Evolutionary conservation across 73 alveolate species (phyloP).

Genomic region (Stentor coeruleus): DNA sequence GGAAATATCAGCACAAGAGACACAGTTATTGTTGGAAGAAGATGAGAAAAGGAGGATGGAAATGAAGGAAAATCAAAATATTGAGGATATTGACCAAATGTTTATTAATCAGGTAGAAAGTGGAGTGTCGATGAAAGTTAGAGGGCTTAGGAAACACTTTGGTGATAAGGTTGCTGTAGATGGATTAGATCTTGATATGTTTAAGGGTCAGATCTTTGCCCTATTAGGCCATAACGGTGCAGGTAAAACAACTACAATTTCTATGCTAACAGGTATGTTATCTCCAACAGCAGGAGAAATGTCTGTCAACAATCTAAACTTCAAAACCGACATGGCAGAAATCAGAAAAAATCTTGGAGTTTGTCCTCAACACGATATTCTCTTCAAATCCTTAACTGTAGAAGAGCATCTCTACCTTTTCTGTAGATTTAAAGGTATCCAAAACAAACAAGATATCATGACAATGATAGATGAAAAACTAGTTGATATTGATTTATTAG

Average conservation of each 20-base stretch:
- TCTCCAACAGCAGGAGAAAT: slow-evolving; percentile 64
- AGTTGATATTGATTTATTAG: slow-evolving; percentile 50
- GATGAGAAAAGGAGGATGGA: slow-evolving; percentile 29
- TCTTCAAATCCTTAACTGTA: slow-evolving; percentile 74
- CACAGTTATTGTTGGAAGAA: slow-evolving; percentile 35
- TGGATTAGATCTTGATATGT: slow-evolving; percentile 75
- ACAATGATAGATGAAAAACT: slow-evolving; percentile 41
- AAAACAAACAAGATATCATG: slow-evolving; percentile 2
- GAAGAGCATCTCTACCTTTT: slow-evolving; percentile 71
- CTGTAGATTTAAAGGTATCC: slow-evolving; percentile 60
- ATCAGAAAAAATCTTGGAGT: slow-evolving; percentile 89
- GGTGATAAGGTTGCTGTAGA: slow-evolving; percentile 86
- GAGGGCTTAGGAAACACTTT: slow-evolving; percentile 40
- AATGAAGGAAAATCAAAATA: slow-evolving; percentile 34
- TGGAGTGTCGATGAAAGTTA: slow-evolving; percentile 27
- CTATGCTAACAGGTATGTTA: slow-evolving; percentile 78
- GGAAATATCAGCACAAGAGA: slow-evolving; percentile 36
- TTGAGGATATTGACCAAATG: slow-evolving; percentile 36
- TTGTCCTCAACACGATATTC: slow-evolving; percentile 95
- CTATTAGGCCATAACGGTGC: slow-evolving; percentile 98
- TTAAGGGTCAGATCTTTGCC: slow-evolving; percentile 88
- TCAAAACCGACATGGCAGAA: slow-evolving; percentile 58
- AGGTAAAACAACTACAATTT: slow-evolving; percentile 91
- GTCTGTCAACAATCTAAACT: slow-evolving; percentile 55
- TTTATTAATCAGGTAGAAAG: slow-evolving; percentile 39